Evolutionary conservation across 2,329 filamentous ascomycete genomes (phyloP), one percentile per base, ranked within the genome.

Genomic region (Geosmithia morbida): DNA sequence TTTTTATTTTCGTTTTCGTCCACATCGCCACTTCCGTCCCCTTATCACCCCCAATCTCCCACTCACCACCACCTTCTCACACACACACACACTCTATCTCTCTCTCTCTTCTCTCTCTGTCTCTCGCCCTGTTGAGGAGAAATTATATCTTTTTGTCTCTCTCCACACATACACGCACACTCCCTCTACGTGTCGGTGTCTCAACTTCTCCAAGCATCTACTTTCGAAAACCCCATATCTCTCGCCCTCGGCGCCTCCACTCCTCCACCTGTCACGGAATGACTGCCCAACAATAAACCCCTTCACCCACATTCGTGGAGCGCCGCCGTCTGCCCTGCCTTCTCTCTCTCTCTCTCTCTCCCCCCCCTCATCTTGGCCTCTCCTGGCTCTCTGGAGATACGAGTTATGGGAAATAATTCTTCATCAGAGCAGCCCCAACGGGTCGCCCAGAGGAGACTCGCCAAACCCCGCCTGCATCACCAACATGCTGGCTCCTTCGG

Each of bases 341-440:
- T 18, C 41, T 42, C 17, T n/a, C n/a, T 42, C 41, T 42, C 7
- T n/a, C 17, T 11, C 13, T 40, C 5, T 4, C 4, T 40, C 19
- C 41, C 18, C 17, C 7, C n/a, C 18, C 41, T 42, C 7, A 5
- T 3, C 13, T 40, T 11, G 13, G 37, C 37, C 11, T 41, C 40
- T 18, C n/a, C 40, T 41, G 40, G 7, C 13, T 42, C 19, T 42
- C 40, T 18, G n/a, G n/a, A n/a, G n/a, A 42, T n/a, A 3, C 40
- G 47, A 52, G 39, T 49, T 41, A 77, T 77, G 73, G 73, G 73
- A 48, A 76, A 76, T 57, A 59, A 64, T 43, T 59, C 68, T 48
- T 77, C 71, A 43, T 58, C 65, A 53, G 67, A 72, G 59, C 63
- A 64, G 57, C 59, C 61, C 50, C 53, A 56, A 48, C 57, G 61